Conservation (phyloP, 2,329 filamentous ascomycete genomes). For the Stemphylium beticola region DNA sequence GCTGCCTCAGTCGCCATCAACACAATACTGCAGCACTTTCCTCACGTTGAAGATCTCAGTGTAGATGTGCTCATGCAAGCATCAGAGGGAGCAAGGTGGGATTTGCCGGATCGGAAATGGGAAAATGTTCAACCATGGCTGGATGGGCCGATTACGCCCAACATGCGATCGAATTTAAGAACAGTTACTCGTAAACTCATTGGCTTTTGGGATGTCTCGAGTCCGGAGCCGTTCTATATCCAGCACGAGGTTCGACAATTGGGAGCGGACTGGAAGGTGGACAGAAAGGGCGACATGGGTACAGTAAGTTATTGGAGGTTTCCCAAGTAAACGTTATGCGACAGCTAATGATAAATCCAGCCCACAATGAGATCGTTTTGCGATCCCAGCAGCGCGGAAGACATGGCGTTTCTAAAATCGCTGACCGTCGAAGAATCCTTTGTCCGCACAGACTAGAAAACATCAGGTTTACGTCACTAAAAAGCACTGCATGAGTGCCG, state of each 20-base stretch:
- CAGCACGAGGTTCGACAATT: slow-evolving; percentile 30
- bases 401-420: slow-evolving; percentile 14
- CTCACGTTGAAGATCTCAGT: slow-evolving; percentile 32
- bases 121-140: slow-evolving; percentile 37
- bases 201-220: slow-evolving; percentile 12
- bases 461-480: background rate
- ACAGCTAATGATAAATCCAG: slow-evolving; percentile 1
- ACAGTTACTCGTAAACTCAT: slow-evolving; percentile 28
- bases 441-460: slow-evolving; percentile 16
- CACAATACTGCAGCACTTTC: slow-evolving; percentile 30
- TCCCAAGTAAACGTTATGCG: background rate
- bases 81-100: slow-evolving; percentile 30
- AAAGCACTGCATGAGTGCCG: slow-evolving; percentile 4
- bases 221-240: slow-evolving; percentile 24
- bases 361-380: slow-evolving; percentile 5
- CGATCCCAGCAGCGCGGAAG: slow-evolving; percentile 6
- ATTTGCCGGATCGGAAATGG: slow-evolving; percentile 35
- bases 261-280: slow-evolving; percentile 19
- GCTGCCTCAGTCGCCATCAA: slow-evolving; percentile 27
- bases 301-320: slow-evolving; percentile 16
- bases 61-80: slow-evolving; percentile 32
- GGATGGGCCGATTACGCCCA: slow-evolving; percentile 21
- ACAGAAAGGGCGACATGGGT: slow-evolving; percentile 24
- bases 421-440: slow-evolving; percentile 19
- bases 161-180: slow-evolving; percentile 11